Conservation (phyloP, 192 early-diverging fungal genomes). For the Podila verticillata region DNA sequence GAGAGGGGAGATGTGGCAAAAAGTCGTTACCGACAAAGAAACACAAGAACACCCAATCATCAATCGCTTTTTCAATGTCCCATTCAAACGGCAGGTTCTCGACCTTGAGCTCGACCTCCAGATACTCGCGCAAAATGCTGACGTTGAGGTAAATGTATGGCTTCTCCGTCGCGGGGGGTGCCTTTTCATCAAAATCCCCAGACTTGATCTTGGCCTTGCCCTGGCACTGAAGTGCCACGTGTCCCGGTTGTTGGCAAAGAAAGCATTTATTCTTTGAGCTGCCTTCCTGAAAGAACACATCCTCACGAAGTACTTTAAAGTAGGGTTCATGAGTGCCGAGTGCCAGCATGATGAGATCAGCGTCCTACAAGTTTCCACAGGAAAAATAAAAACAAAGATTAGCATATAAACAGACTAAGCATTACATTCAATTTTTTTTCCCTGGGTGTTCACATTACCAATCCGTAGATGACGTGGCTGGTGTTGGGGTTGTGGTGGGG, state of each 20-base stretch:
- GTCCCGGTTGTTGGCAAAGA: conserved; percentile 69
- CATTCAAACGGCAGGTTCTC: conserved; percentile 76
- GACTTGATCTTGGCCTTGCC: conserved; percentile 59
- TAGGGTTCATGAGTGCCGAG: conserved; percentile 97
- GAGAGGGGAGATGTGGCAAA: conserved; percentile 91
- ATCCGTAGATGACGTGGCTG: conserved; percentile 91
- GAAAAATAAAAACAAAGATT: neutral
- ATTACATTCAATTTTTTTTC: no score
- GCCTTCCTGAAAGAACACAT: conserved; percentile 84
- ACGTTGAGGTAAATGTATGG: conserved; percentile 89
- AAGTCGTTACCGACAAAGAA: conserved; percentile 74
- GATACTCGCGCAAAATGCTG: conserved; percentile 89
- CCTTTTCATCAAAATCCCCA: conserved; percentile 61
- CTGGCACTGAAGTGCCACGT: conserved; percentile 73
- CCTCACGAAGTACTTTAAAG: conserved; percentile 95
- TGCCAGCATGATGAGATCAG: conserved; percentile 98
- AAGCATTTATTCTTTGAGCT: conserved; percentile 75
- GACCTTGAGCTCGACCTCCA: conserved; percentile 84
- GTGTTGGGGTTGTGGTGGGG: conserved; percentile 92
- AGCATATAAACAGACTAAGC: neutral
- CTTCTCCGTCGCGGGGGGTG: conserved; percentile 54
- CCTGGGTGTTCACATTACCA: conserved; percentile 44
- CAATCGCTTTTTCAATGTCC: conserved; percentile 91
- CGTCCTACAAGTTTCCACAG: conserved; percentile 67
- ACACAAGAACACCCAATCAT: conserved; percentile 97